phyloP scores from a whole-genome alignment of 2,329 filamentous ascomycete species.

The Diaporthe velutina region DNA sequence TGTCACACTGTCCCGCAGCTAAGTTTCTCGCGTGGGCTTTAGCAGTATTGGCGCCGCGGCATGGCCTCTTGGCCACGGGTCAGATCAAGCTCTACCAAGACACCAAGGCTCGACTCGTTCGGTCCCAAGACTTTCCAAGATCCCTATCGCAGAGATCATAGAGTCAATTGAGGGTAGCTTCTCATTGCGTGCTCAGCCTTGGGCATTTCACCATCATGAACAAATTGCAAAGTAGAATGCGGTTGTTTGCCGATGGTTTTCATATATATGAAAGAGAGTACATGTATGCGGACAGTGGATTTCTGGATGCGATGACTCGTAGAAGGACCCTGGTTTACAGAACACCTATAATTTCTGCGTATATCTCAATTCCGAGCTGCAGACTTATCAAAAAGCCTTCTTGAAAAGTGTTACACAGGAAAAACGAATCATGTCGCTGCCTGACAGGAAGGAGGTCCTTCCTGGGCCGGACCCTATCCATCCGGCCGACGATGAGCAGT shows the following conservation, averaged over 20 bases:
- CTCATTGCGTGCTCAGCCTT: constrained; percentile 32
- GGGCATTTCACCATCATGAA: constrained; percentile 28
- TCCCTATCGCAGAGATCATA: constrained; percentile 17
- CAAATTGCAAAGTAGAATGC: constrained; percentile 16
- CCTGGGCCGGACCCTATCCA: constrained; percentile 2
- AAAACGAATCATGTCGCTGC: constrained; percentile 19
- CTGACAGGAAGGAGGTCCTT: constrained; percentile 20
- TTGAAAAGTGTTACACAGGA: not conserved
- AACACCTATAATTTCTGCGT: not conserved
- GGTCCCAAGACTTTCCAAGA: constrained; percentile 32
- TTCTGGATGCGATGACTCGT: not conserved
- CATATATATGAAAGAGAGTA: constrained; percentile 13
- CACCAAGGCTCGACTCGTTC: constrained; percentile 18
- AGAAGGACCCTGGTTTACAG: not conserved
- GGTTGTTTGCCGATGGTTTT: not conserved
- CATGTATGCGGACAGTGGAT: not conserved
- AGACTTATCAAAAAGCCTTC: not conserved
- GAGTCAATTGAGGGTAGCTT: constrained; percentile 20
- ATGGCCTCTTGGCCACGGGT: constrained; percentile 19
- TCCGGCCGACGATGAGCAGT: constrained; percentile 21
- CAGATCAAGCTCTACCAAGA: constrained; percentile 24
- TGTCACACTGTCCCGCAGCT: constrained; percentile 21
- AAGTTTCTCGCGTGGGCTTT: constrained; percentile 26
- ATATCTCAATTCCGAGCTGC: not conserved
- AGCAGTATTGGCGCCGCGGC: constrained; percentile 24